Base-by-base conservation (phyloP, 2,329 filamentous ascomycete genomes). In the Xylaria sp. region DNA sequence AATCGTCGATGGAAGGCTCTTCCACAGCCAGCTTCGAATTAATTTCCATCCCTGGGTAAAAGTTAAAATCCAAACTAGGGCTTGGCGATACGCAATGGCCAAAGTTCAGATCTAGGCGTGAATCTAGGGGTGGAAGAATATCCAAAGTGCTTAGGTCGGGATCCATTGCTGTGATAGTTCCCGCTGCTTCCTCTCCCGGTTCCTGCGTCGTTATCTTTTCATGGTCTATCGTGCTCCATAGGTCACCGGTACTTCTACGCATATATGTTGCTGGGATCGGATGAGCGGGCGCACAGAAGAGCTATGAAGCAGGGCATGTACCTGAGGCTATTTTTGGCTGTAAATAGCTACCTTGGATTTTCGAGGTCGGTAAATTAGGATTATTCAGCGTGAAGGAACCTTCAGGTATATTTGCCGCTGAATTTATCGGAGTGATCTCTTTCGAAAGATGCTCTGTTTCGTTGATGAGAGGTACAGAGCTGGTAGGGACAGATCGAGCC, bases 91-190 rank as follows among this genome's bases (percentile, higher is more conserved):
- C 24, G 24, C 2, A 27, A 27, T 27, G 24, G 24, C 24, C 24
- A 47, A 53, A 58, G 34, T 12, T 36, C 6, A 36, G 7, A 36
- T 36, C 34, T 6, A 7, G 7, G 2, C 2, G 34, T 36, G 34
- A 58, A 45, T 64, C 32, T n/a, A 21, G 1, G 32, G 14, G 2
- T 42, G 47, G 47, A 57, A 60, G 36, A 21, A 36, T 3, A 60
- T 17, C 12, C 19, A 32, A 17, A 4, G 21, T 24, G 47, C 24
- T 47, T 42, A 2, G 9, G 42, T 59, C 36, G 19, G 32, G 6
- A 9, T 54, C 17, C n/a, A 27, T 59, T 17, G 55, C 5, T 0
- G 47, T 60, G 5, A 36, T 34, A 1, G 34, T 36, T 9, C 19
- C n/a, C 34, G 53, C 36, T 27, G 14, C 2, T 47, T 36, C 54